A percentile compares a stretch with the other conserved stretches of the same genome.
Evolutionary conservation across 208 protist species (phyloP).

Genomic region (Trypanosoma theileri): DNA sequence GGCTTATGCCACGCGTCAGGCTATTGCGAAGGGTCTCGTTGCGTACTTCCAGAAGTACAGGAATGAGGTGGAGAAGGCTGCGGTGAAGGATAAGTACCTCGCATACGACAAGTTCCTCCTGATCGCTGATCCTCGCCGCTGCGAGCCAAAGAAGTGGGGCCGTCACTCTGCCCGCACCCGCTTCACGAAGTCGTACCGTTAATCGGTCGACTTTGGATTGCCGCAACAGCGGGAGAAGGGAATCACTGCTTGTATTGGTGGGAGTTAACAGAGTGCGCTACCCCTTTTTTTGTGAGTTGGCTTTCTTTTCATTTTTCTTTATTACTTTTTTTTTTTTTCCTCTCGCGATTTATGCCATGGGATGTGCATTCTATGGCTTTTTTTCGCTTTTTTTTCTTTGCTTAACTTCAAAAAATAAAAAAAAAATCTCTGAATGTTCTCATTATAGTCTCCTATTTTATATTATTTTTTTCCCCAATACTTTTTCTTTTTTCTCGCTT

Average conservation of each 20-base stretch:
- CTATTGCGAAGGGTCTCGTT: conserved; percentile 98
- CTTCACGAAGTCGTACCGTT: conserved; percentile 92
- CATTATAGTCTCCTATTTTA: conserved; percentile 6
- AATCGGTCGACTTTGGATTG: background rate
- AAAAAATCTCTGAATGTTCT: background rate
- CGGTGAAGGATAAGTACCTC: conserved; percentile 98
- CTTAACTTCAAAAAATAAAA: too few species aligned
- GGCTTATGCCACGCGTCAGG: conserved; percentile 99
- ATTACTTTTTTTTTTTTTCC: conserved; percentile 1
- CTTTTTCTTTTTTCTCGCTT: conserved; percentile 24
- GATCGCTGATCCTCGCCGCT: conserved; percentile 99
- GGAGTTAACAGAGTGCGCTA: background rate
- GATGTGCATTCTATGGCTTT: background rate
- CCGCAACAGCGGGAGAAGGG: background rate
- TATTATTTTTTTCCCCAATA: conserved; percentile 14
- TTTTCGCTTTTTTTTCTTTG: conserved; percentile 5
- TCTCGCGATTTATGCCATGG: background rate
- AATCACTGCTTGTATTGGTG: background rate
- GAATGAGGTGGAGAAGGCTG: conserved; percentile 94
- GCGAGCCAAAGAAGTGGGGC: conserved; percentile 99
- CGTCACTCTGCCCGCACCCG: conserved; percentile 98
- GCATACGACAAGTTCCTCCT: conserved; percentile 98
- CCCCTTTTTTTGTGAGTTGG: conserved; percentile 20
- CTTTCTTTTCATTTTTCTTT: conserved; percentile 5
- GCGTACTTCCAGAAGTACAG: conserved; percentile 99